Percentiles rank a stretch among this genome's conserved stretches.
These are phyloP conservation scores for Strobilomyces confusus DNA, from an alignment of 768 basidiomycete species.

Conservation along the genomic window DNA sequence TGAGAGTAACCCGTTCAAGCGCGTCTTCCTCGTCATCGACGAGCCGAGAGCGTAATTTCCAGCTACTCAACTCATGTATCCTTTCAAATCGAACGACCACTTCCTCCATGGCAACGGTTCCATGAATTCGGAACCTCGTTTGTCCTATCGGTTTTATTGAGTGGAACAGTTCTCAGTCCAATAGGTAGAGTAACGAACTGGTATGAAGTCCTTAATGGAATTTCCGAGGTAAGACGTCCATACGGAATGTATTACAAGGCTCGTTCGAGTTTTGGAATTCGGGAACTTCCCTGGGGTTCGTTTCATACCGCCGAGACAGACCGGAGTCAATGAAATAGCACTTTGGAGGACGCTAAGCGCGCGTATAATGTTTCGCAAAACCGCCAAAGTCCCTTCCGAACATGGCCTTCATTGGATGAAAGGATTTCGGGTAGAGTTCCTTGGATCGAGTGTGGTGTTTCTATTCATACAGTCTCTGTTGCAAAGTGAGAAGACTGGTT, in stretches of 20 bases:
- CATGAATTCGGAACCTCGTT: not conserved
- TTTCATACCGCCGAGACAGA: too few relatives aligned
- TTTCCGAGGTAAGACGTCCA: constrained; percentile 45
- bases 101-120: not conserved
- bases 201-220: constrained; percentile 32
- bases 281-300: not conserved
- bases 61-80: not conserved
- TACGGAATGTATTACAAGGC: constrained; percentile 37
- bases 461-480: constrained; percentile 15
- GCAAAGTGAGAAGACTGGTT: not conserved
- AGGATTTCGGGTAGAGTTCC: constrained; percentile 23
- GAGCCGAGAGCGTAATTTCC: not conserved
- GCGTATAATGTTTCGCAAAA: not conserved
- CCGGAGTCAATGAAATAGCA: too few relatives aligned
- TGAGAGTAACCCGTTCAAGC: not conserved
- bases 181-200: constrained; percentile 18
- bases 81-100: not conserved
- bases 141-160: not conserved
- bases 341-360: too few relatives aligned
- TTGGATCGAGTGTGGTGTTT: constrained; percentile 35
- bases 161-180: not conserved
- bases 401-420: constrained; percentile 18
- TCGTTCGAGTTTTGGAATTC: constrained; percentile 26
- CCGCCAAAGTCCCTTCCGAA: not conserved
- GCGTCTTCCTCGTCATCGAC: not conserved